Evolutionary conservation across 371 early-diverging fungal species (phyloP).

Genomic region (Apophysomyces sp.): DNA sequence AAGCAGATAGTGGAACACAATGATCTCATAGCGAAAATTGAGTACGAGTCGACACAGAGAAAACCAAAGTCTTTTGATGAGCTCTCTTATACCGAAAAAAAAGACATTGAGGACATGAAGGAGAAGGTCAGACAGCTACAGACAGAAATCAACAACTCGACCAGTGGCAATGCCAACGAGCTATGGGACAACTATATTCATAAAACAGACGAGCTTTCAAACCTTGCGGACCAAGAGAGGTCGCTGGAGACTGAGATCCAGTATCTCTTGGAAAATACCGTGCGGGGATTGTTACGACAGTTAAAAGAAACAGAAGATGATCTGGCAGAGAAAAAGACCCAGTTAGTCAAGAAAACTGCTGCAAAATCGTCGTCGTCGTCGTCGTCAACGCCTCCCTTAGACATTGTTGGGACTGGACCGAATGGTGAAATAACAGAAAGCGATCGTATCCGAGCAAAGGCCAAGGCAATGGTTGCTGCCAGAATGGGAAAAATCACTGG

Average conservation of each 20-base stretch:
- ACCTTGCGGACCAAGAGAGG: constrained; percentile 53
- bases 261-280: constrained; percentile 37
- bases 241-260: constrained; percentile 51
- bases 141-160: constrained; percentile 22
- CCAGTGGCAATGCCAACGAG: constrained; percentile 29
- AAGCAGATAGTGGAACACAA: constrained; percentile 57
- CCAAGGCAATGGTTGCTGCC: constrained; percentile 61
- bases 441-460: constrained; percentile 62
- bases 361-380: constrained; percentile 11
- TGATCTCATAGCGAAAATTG: constrained; percentile 24
- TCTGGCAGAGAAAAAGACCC: constrained; percentile 51
- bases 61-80: constrained; percentile 27
- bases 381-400: constrained; percentile 12
- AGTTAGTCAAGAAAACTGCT: constrained; percentile 34
- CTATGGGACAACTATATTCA: constrained; percentile 41
- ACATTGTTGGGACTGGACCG: constrained; percentile 61
- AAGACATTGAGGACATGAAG: constrained; percentile 20
- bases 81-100: constrained; percentile 13
- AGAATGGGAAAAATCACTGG: constrained; percentile 57
- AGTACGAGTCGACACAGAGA: constrained; percentile 22
- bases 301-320: constrained; percentile 54
- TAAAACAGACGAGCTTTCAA: constrained; percentile 44
- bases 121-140: constrained; percentile 20
- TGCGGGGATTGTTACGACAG: constrained; percentile 43
- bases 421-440: constrained; percentile 57